Base-by-base conservation (phyloP, 257 asterid species). In the Solanum chiquidenum region DNA sequence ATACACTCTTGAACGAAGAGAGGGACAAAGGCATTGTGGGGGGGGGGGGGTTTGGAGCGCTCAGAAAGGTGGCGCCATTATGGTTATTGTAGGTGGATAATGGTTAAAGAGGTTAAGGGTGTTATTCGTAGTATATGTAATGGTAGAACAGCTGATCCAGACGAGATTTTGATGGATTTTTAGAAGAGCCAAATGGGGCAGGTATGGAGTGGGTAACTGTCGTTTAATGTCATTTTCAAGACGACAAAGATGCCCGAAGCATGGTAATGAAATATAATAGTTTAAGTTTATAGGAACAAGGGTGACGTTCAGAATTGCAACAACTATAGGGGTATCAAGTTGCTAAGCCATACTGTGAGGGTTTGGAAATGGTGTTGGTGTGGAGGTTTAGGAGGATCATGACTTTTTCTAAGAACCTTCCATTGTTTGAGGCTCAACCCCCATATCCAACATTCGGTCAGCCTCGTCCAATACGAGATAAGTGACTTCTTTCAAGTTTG, bases 401-500 rank as follows among this genome's bases (percentile, higher is more conserved):
- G 71, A 62, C 71, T 62, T 23, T 62, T 2, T 10, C 29, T 60
- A 23, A 60, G 29, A 60, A 60, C 12, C 12, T 29, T 21, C 20
- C 66, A 58, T 58, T 58, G 66, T 58, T 58, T 58, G 66, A 58
- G 66, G 66, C 66, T 58, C 11, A 58, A 58, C 27, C 66, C 25
- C 66, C 66, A 58, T 58, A 58, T 7, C 66, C 66, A 58, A 20
- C 27, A 58, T 58, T 20, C 5, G 66, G 66, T 58, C 27, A 0
- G 66, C 25, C 66, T 58, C 98, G 83, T 96, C 99, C 89, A 96
- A 58, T 83, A 96, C 98, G 74, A 95, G 98, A 88, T 94, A 94
- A 25, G 99, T 96, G 80, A 95, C 96, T 89, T 98, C 91, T 92
- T 87, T 93, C 93, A 96, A 91, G 91, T 94, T 95, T 58, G 98